A percentile compares a stretch with the other conserved stretches of the same genome.
Evolutionary conservation across 2,329 filamentous ascomycete species (phyloP).

Genomic region (Atkinsonella hypoxylon): DNA sequence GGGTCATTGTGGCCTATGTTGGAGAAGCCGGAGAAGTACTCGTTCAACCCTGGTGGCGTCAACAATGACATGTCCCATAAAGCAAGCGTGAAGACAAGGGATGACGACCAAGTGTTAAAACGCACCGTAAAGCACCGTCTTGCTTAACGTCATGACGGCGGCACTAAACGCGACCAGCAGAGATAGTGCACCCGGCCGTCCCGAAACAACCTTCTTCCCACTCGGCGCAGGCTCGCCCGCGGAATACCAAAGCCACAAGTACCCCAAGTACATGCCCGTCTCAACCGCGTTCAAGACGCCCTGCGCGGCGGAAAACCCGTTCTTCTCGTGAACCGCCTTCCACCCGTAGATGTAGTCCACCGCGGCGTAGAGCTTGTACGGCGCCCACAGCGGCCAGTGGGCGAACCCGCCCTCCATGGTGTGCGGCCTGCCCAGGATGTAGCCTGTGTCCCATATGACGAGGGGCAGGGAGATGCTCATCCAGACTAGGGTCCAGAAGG

Average conservation of each 20-base stretch:
- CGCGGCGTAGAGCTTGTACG: slow-evolving; percentile 69
- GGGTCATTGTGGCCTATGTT: slow-evolving; percentile 45
- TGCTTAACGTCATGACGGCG: slow-evolving; percentile 48
- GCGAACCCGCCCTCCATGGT: slow-evolving; percentile 67
- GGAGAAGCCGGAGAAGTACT: slow-evolving; percentile 42
- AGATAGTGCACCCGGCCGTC: slow-evolving; percentile 31
- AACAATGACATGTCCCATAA: slow-evolving; percentile 32
- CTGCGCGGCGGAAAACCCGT: slow-evolving; percentile 73
- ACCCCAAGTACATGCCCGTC: slow-evolving; percentile 46
- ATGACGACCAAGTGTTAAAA: too few relatives aligned
- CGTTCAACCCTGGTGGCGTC: slow-evolving; percentile 37
- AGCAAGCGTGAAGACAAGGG: too few relatives aligned
- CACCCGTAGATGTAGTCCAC: slow-evolving; percentile 76
- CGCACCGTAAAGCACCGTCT: slow-evolving; percentile 47
- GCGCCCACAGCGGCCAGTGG: slow-evolving; percentile 61
- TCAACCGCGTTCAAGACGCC: slow-evolving; percentile 57
- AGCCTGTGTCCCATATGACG: slow-evolving; percentile 69
- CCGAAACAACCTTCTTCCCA: slow-evolving; percentile 24
- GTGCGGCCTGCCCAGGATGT: slow-evolving; percentile 68
- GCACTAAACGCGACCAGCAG: slow-evolving; percentile 39
- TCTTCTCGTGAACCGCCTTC: slow-evolving; percentile 52
- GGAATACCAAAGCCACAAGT: slow-evolving; percentile 34
- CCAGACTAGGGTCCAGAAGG: slow-evolving; percentile 48
- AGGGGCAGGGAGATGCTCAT: slow-evolving; percentile 62
- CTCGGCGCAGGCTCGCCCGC: slow-evolving; percentile 9